phyloP scores from a whole-genome alignment of 345 rosid genomes.

The Eucalyptus viminalis region DNA sequence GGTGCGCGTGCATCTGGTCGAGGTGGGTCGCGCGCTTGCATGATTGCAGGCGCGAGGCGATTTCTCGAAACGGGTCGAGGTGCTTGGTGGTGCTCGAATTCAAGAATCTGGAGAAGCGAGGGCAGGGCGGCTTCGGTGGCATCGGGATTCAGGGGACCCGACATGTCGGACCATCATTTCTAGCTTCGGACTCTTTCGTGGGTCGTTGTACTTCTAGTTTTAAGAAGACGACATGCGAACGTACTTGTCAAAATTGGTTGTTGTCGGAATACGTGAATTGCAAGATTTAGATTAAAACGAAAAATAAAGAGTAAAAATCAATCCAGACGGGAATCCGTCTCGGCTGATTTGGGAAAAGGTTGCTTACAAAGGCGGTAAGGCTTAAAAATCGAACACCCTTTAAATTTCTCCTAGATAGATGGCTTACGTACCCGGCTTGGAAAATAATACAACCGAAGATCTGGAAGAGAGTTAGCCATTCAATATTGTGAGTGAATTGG shows the following conservation, averaged over 20 bases:
- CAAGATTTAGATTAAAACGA: neutral
- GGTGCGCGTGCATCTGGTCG: conserved; percentile 1
- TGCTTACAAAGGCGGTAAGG: neutral
- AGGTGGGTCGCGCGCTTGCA: neutral
- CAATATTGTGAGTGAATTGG: neutral
- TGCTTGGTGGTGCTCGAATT: neutral
- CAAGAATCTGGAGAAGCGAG: neutral
- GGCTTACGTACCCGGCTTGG: neutral
- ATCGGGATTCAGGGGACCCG: neutral
- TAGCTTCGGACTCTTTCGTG: neutral
- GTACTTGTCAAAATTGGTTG: neutral
- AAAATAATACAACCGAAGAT: neutral
- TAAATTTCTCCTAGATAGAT: neutral
- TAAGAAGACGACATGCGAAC: neutral
- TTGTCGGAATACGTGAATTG: neutral
- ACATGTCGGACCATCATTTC: neutral
- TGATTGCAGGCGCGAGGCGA: neutral
- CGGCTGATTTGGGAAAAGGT: neutral
- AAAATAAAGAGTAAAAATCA: neutral
- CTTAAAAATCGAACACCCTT: neutral
- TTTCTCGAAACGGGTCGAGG: neutral
- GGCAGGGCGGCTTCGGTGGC: neutral
- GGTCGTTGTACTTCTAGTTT: neutral
- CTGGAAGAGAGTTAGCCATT: neutral
- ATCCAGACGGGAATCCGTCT: neutral